These are phyloP conservation scores for Endocladia muricata DNA, from an alignment of 31 red algal genomes.

Conservation along the genomic window DNA sequence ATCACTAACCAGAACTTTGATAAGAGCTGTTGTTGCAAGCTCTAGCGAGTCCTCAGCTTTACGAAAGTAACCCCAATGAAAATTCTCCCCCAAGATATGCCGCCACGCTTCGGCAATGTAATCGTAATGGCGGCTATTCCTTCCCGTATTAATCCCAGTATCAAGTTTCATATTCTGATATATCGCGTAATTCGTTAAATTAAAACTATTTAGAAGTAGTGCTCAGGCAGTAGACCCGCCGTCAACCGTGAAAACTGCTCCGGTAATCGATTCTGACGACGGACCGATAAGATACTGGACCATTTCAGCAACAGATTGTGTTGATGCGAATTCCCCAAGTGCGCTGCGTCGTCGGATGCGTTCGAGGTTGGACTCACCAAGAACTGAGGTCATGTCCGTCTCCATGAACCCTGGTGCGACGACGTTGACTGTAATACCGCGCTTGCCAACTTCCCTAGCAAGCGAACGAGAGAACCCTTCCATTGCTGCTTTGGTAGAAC, in stretches of 20 bases:
- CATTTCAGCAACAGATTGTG: conserved; percentile 7
- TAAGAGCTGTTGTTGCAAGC: too few relatives aligned
- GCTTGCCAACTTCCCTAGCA: conserved; percentile 38
- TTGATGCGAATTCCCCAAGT: background rate
- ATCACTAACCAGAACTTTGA: too few relatives aligned
- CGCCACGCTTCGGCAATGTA: too few relatives aligned
- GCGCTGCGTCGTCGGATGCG: background rate
- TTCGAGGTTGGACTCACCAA: background rate
- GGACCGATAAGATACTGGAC: background rate
- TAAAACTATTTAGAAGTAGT: too few relatives aligned
- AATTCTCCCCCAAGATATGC: too few relatives aligned
- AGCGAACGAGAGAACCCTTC: conserved; percentile 4
- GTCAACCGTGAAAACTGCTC: background rate
- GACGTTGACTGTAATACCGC: conserved; percentile 50
- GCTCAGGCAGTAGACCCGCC: too few relatives aligned
- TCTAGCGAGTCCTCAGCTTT: too few relatives aligned
- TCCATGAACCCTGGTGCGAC: conserved; percentile 63
- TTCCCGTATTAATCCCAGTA: too few relatives aligned
- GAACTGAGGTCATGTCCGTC: conserved; percentile 48
- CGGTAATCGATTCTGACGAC: background rate
- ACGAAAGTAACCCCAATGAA: too few relatives aligned
- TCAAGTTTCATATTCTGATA: too few relatives aligned
- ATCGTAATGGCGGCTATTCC: too few relatives aligned
- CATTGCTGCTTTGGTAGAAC: conserved; percentile 5
- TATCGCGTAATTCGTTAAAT: too few relatives aligned